phyloP scores from a whole-genome alignment of 2,329 filamentous ascomycete genomes.

The Periglandula ipomoeae region DNA sequence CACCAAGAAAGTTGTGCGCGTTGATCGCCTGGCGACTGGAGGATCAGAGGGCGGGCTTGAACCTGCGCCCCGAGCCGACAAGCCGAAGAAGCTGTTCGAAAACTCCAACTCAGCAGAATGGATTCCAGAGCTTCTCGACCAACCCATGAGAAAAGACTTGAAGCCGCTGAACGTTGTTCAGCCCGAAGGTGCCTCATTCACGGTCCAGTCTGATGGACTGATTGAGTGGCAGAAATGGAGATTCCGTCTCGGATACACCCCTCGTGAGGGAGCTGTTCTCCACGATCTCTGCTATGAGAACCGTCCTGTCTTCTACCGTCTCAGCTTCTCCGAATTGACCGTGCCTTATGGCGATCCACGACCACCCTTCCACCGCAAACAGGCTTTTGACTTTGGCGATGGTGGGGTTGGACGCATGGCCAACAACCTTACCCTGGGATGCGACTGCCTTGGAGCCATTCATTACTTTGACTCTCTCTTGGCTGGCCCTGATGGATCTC shows the following conservation, averaged over 20 bases:
- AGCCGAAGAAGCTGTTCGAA: constrained; percentile 37
- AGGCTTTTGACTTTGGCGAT: constrained; percentile 65
- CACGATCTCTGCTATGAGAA: constrained; percentile 61
- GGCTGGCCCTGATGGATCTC: constrained; percentile 42
- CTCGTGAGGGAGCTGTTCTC: constrained; percentile 60
- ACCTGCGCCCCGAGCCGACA: constrained; percentile 22
- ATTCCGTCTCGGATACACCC: constrained; percentile 60
- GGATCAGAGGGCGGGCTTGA: constrained; percentile 36
- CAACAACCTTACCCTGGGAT: constrained; percentile 60
- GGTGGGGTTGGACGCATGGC: constrained; percentile 55
- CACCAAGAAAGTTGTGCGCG: constrained; percentile 43
- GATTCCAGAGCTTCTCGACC: constrained; percentile 39
- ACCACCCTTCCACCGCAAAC: constrained; percentile 57
- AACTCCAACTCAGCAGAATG: constrained; percentile 33
- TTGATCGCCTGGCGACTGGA: constrained; percentile 47
- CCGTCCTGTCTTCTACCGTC: constrained; percentile 55
- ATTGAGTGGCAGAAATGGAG: constrained; percentile 59
- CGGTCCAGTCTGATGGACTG: constrained; percentile 37
- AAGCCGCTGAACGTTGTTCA: constrained; percentile 69
- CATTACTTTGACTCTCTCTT: constrained; percentile 52
- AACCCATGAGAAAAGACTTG: constrained; percentile 38
- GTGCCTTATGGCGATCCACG: constrained; percentile 61
- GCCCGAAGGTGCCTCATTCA: constrained; percentile 58
- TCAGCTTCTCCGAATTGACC: constrained; percentile 61
- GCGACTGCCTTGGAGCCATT: constrained; percentile 61